A percentile compares a stretch with the other conserved stretches of the same genome.
Evolutionary conservation across 441 rosid genomes (phyloP).

Genomic region (Raphanus hybrid): DNA sequence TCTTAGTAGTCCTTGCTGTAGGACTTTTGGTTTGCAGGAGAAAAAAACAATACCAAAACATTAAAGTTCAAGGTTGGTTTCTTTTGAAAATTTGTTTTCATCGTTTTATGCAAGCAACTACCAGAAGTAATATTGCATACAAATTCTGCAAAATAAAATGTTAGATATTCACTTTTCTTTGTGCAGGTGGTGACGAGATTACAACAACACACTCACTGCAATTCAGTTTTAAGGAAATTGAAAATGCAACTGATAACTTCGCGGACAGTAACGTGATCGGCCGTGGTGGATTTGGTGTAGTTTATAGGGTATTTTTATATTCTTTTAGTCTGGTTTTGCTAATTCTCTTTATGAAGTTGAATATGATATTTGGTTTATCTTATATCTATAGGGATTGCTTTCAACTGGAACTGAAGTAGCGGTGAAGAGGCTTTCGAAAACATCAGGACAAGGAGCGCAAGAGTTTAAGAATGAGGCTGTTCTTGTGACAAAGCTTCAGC

Average conservation of each 20-base stretch:
- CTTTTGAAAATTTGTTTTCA: background rate
- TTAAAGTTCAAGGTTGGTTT: constrained; percentile 9
- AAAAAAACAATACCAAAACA: background rate
- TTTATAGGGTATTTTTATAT: constrained; percentile 45
- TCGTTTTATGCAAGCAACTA: background rate
- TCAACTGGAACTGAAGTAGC: background rate
- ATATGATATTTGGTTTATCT: background rate
- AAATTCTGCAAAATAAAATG: background rate
- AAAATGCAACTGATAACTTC: constrained; percentile 47
- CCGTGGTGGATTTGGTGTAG: constrained; percentile 56
- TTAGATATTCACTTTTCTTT: background rate
- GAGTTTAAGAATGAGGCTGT: too few relatives aligned
- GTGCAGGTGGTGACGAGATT: constrained; percentile 36
- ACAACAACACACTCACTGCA: constrained; percentile 41
- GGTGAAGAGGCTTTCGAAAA: too few relatives aligned
- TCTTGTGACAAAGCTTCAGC: too few relatives aligned
- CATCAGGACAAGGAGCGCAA: too few relatives aligned
- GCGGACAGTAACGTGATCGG: constrained; percentile 47
- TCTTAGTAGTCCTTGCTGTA: background rate
- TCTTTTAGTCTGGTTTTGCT: background rate
- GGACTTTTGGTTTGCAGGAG: constrained; percentile 3
- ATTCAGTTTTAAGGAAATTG: constrained; percentile 32
- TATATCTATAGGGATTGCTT: constrained; percentile 39
- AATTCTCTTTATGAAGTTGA: background rate
- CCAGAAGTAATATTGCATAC: background rate